A percentile compares a stretch with the other conserved stretches of the same genome.
Evolutionary conservation across 208 protist species (phyloP).

Genomic region (Leptomonas pyrrhocoris): DNA sequence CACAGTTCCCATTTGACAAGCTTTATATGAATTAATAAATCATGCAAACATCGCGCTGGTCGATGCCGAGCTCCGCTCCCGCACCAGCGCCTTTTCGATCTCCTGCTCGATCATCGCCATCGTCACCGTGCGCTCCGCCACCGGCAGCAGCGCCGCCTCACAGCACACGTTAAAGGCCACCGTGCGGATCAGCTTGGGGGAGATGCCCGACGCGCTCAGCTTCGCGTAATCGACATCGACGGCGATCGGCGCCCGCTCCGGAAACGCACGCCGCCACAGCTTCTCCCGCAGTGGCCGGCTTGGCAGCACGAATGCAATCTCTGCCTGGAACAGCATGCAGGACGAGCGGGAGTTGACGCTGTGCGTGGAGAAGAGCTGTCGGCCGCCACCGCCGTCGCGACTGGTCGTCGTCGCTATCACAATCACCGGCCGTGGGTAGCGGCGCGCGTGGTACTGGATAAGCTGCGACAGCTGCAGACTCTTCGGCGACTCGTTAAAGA

Average conservation of each 20-base stretch:
- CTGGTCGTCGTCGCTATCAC: conserved; percentile 80
- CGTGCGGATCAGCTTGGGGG: conserved; percentile 77
- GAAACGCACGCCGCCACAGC: conserved; percentile 78
- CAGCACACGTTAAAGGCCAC: conserved; percentile 82
- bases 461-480: conserved; percentile 71
- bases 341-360: conserved; percentile 54
- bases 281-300: conserved; percentile 54
- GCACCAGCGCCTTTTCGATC: conserved; percentile 45
- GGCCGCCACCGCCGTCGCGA: conserved; percentile 29
- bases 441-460: conserved; percentile 82
- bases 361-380: conserved; percentile 28
- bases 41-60: conserved; percentile 74
- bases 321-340: conserved; percentile 58
- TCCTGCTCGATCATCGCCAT: conserved; percentile 77
- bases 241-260: conserved; percentile 62
- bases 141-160: conserved; percentile 61
- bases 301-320: conserved; percentile 69
- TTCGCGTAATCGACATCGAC: conserved; percentile 63
- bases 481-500: conserved; percentile 79
- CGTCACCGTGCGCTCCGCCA: conserved; percentile 48
- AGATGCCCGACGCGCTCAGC: conserved; percentile 51
- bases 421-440: conserved; percentile 76
- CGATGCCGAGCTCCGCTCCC: conserved; percentile 50
- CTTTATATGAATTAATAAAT: too few relatives aligned
- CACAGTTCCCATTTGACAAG: too few relatives aligned